phyloP scores from a whole-genome alignment of 495 filamentous ascomycete species.

The Aspergillus campestris region DNA sequence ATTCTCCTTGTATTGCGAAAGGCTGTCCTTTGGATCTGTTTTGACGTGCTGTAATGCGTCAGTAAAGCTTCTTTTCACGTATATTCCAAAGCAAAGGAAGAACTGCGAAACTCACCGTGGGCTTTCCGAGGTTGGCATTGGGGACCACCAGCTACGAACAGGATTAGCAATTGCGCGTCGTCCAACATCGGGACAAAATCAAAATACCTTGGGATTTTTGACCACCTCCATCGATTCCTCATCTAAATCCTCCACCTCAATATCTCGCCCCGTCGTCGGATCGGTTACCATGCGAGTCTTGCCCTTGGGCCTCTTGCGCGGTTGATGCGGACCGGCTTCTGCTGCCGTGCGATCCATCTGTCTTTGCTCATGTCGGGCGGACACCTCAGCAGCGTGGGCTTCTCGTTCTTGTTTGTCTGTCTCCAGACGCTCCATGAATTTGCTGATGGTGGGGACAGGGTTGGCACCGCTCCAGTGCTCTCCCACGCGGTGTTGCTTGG shows the following conservation, averaged over 20 bases:
- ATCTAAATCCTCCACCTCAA: constrained; percentile 79
- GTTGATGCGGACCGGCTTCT: constrained; percentile 29
- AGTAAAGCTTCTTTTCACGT: no score
- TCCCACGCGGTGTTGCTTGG: constrained; percentile 25
- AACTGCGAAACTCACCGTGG: constrained; percentile 41
- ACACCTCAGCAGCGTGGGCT: constrained; percentile 50
- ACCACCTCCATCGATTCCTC: constrained; percentile 60
- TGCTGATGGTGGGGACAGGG: constrained; percentile 76
- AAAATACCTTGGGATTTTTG: constrained; percentile 55
- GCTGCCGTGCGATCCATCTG: constrained; percentile 33
- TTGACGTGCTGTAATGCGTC: constrained; percentile 40
- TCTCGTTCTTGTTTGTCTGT: constrained; percentile 70
- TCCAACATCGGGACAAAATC: background rate
- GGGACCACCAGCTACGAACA: constrained; percentile 62
- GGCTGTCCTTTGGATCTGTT: constrained; percentile 52
- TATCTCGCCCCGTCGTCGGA: constrained; percentile 75
- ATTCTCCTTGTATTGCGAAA: constrained; percentile 66
- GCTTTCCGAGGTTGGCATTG: constrained; percentile 76
- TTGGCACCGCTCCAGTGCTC: constrained; percentile 47
- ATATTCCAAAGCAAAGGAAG: no score
- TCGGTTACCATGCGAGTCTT: constrained; percentile 69
- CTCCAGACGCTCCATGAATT: constrained; percentile 74
- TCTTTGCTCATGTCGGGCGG: constrained; percentile 25
- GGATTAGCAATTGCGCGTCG: constrained; percentile 1
- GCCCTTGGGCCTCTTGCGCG: constrained; percentile 36